Conservation (phyloP, 108 stramenopile genomes). For the Cyclotella baltica region DNA sequence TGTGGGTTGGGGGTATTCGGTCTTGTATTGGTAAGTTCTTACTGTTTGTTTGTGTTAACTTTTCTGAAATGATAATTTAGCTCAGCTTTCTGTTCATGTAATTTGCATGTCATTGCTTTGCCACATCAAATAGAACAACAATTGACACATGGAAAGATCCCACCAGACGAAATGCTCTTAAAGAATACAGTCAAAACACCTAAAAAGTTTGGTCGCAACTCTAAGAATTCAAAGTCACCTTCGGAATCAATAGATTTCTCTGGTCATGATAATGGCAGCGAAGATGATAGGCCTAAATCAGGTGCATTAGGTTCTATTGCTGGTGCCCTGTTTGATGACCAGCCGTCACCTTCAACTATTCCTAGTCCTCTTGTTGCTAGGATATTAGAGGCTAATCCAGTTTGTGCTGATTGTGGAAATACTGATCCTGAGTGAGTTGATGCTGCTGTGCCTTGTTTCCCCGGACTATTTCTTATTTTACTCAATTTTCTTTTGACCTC, state of each 20-base stretch:
- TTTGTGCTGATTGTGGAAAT: constrained; percentile 87
- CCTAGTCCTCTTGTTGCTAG: constrained; percentile 57
- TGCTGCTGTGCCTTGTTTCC: neutral
- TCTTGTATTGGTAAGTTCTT: constrained; percentile 47
- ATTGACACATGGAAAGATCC: constrained; percentile 71
- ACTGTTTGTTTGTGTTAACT: neutral
- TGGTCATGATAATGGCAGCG: constrained; percentile 43
- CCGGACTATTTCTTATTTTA: neutral
- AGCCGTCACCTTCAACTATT: constrained; percentile 19
- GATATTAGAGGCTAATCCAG: constrained; percentile 71
- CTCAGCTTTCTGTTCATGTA: neutral
- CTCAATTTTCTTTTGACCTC: neutral
- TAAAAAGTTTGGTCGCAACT: constrained; percentile 25
- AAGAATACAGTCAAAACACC: constrained; percentile 24
- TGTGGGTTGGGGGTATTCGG: constrained; percentile 90
- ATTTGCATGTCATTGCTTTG: neutral
- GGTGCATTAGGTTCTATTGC: constrained; percentile 7
- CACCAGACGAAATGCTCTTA: constrained; percentile 45
- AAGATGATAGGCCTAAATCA: constrained; percentile 19
- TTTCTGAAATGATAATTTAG: neutral
- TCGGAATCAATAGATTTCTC: constrained; percentile 56
- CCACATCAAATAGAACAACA: constrained; percentile 54
- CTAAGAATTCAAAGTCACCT: constrained; percentile 18
- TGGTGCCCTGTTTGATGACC: constrained; percentile 9
- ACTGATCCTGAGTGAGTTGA: constrained; percentile 62